phyloP scores from a whole-genome alignment of 2,329 filamentous ascomycete species.

The Orbilia brochopaga region DNA sequence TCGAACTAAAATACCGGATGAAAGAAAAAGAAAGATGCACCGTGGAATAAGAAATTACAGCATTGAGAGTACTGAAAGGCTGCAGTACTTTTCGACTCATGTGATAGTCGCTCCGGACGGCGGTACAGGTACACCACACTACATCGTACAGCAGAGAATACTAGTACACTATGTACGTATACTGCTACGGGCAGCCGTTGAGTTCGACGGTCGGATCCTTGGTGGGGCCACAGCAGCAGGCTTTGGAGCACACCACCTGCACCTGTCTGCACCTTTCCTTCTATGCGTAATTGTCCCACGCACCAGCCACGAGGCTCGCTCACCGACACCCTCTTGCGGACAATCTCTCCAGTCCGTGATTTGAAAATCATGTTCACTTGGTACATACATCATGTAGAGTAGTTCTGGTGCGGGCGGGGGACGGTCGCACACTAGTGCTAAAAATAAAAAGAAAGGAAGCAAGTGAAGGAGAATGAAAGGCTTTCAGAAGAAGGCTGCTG shows the following conservation, averaged over 20 bases:
- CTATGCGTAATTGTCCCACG: slow-evolving; percentile 48
- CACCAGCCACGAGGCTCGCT: slow-evolving; percentile 42
- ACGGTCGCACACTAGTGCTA: no score
- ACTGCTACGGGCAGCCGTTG: slow-evolving; percentile 1
- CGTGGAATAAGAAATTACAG: neutral
- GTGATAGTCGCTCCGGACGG: no score
- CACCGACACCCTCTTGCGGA: neutral
- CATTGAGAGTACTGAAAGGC: neutral
- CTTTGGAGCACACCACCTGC: neutral
- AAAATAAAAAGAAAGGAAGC: no score
- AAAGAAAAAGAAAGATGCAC: neutral
- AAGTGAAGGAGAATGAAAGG: no score
- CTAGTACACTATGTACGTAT: no score
- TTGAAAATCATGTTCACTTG: neutral
- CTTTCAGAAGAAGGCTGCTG: no score
- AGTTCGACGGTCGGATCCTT: neutral
- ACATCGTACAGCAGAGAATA: no score
- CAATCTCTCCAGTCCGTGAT: neutral
- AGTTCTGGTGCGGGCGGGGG: no score
- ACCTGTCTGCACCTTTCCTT: slow-evolving; percentile 19
- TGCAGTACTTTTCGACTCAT: neutral
- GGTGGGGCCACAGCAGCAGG: slow-evolving; percentile 11
- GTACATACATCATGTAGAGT: no score
- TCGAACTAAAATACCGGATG: neutral
- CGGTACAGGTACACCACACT: no score